These are phyloP conservation scores for Skeletonema costatum DNA, from an alignment of 108 stramenopile species.

Conservation along the genomic window DNA sequence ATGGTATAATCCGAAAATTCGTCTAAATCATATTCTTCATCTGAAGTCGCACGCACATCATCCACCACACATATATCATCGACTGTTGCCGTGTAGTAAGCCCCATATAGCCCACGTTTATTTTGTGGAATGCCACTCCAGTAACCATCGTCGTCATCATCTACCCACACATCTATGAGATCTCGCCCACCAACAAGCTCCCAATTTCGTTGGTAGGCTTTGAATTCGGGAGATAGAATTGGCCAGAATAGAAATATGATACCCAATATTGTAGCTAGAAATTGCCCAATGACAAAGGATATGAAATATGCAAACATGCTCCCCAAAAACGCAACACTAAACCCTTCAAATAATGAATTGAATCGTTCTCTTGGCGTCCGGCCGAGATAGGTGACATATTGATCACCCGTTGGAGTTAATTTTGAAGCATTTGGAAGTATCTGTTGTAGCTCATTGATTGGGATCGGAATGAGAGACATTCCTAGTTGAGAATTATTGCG, in stretches of 20 bases:
- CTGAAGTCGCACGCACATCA: constrained; percentile 34
- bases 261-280: constrained; percentile 70
- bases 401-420: constrained; percentile 62
- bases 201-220: constrained; percentile 82
- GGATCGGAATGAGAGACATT: constrained; percentile 73
- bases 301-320: constrained; percentile 75
- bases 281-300: constrained; percentile 75
- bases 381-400: constrained; percentile 79
- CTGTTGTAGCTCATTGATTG: constrained; percentile 56
- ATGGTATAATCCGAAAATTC: constrained; percentile 76
- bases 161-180: constrained; percentile 77
- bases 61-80: constrained; percentile 79
- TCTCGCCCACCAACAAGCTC: constrained; percentile 73
- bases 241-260: constrained; percentile 73
- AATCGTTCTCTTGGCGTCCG: constrained; percentile 65
- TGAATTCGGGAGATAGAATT: constrained; percentile 73
- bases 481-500: neutral
- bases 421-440: constrained; percentile 46
- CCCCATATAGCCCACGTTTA: constrained; percentile 73
- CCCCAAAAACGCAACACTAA: constrained; percentile 68
- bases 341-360: constrained; percentile 63
- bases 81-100: constrained; percentile 60
- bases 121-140: constrained; percentile 24
- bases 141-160: constrained; percentile 34
- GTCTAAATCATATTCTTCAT: constrained; percentile 69